Base-by-base conservation (phyloP, 2,329 filamentous ascomycete genomes). In the Arthrobotrys iridis region DNA sequence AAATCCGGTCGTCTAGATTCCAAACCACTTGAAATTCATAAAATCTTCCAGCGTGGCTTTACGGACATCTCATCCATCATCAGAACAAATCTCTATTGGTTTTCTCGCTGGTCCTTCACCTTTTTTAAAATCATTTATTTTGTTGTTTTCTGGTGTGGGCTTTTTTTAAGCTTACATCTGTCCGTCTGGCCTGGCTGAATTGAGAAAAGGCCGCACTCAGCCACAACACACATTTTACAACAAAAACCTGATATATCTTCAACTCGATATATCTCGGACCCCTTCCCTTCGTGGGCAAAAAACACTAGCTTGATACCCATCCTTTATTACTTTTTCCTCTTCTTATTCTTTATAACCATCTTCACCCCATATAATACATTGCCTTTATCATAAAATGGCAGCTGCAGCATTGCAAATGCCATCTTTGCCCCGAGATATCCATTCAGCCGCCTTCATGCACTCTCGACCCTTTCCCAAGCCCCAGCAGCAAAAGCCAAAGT, bases 391-490 rank as follows among this genome's bases (percentile, higher is more conserved):
- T 74, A 74, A 66, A 66, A 74, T 74, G 70, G 70, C 70, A 65
- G 70, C 62, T 41, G 62, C 70, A 58, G 55, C 62, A 60, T 58
- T 74, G 62, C 70, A 74, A 41, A 74, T 74, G 70, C 70, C 70
- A 35, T 74, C 70, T 55, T 52, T 66, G 4, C 35, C 70, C 62
- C 46, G 35, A 60, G 52, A 65, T 60, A 74, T 74, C 22, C 66
- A 71, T 35, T 43, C 66, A 57, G 37, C 58, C 18, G 66, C 58
- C 35, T 74, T 66, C 55, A 67, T 74, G 70, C 70, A 74, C 46
- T 24, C 60, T 37, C 52, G 62, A 66, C 5, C 45, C 22, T 67
- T 62, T 35, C 45, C 62, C 48, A 66, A 63, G 15, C 22, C 55
- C 35, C 60, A 66, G 20, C 70, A 66, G 55, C 40, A 52, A 33